Percentiles rank a stretch among this genome's conserved stretches.
These are phyloP conservation scores for Anacardium occidentale DNA, from an alignment of 345 rosid genomes.

Conservation along the genomic window DNA sequence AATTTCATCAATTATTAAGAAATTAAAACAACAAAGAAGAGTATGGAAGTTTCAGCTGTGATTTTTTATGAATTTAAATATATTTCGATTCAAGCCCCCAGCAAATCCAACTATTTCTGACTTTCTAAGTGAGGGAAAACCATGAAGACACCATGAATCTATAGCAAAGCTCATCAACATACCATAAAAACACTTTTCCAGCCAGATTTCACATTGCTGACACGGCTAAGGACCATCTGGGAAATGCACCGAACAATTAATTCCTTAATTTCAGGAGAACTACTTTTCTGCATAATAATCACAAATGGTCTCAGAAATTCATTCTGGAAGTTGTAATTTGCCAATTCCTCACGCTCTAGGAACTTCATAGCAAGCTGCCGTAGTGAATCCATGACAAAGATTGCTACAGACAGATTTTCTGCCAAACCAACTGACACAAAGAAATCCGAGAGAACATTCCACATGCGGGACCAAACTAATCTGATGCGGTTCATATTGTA, in stretches of 20 bases:
- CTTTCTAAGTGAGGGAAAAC: slow-evolving; percentile 1
- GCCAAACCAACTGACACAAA: slow-evolving; percentile 95
- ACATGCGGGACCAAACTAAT: slow-evolving; percentile 95
- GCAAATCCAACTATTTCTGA: neutral
- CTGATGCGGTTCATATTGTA: slow-evolving; percentile 96
- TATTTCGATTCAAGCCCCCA: neutral
- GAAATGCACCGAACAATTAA: slow-evolving; percentile 89
- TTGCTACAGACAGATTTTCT: slow-evolving; percentile 94
- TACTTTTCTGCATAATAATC: slow-evolving; percentile 91
- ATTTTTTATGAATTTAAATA: neutral
- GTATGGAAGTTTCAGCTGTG: neutral
- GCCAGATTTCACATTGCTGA: slow-evolving; percentile 89
- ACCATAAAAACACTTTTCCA: slow-evolving; percentile 99
- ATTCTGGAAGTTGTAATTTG: slow-evolving; percentile 95
- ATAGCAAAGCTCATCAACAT: slow-evolving; percentile 19
- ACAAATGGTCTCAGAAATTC: slow-evolving; percentile 93
- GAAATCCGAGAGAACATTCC: slow-evolving; percentile 93
- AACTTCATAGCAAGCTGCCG: slow-evolving; percentile 98
- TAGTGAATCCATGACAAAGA: slow-evolving; percentile 94
- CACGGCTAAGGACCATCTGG: slow-evolving; percentile 97
- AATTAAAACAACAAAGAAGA: neutral
- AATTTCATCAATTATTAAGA: neutral
- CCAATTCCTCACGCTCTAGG: slow-evolving; percentile 93
- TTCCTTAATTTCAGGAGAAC: slow-evolving; percentile 82
- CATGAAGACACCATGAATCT: slow-evolving; percentile 10